These are phyloP conservation scores for Coffea eugenioides DNA, from an alignment of 257 asterid genomes.

Conservation along the genomic window DNA sequence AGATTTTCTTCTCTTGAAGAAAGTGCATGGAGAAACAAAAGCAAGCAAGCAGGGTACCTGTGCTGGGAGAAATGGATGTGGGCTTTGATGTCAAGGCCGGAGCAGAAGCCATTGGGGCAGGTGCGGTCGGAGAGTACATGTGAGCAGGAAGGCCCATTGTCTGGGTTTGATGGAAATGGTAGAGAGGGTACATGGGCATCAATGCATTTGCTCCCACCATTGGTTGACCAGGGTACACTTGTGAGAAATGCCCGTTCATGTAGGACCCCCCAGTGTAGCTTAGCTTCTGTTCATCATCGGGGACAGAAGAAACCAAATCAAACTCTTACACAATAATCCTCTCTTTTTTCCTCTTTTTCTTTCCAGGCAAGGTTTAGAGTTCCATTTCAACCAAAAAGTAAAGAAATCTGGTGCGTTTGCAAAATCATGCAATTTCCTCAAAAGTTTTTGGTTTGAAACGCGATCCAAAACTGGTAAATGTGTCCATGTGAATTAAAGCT, in stretches of 20 bases:
- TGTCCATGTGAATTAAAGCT: background rate
- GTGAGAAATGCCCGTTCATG: slow-evolving; percentile 79
- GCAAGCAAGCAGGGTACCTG: slow-evolving; percentile 33
- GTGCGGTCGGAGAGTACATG: slow-evolving; percentile 47
- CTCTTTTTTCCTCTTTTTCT: too few relatives aligned
- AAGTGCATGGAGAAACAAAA: too few relatives aligned
- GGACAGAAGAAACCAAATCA: background rate
- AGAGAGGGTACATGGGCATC: slow-evolving; percentile 79
- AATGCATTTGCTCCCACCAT: slow-evolving; percentile 61
- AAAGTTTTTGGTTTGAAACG: too few relatives aligned
- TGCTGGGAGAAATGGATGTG: slow-evolving; percentile 55
- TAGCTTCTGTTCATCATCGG: slow-evolving; percentile 43
- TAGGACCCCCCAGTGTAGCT: slow-evolving; percentile 76
- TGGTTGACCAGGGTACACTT: slow-evolving; percentile 62
- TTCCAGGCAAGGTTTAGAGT: too few relatives aligned
- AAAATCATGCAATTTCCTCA: background rate
- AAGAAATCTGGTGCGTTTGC: too few relatives aligned
- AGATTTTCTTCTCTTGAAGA: too few relatives aligned
- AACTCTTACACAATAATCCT: background rate
- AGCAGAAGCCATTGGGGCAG: slow-evolving; percentile 51
- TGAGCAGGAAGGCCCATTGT: slow-evolving; percentile 92
- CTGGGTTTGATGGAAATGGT: slow-evolving; percentile 66
- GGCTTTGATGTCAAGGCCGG: slow-evolving; percentile 73
- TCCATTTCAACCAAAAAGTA: background rate
- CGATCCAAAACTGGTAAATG: too few relatives aligned